phyloP scores from a whole-genome alignment of 441 rosid species.

The Populus trichocarpa region DNA sequence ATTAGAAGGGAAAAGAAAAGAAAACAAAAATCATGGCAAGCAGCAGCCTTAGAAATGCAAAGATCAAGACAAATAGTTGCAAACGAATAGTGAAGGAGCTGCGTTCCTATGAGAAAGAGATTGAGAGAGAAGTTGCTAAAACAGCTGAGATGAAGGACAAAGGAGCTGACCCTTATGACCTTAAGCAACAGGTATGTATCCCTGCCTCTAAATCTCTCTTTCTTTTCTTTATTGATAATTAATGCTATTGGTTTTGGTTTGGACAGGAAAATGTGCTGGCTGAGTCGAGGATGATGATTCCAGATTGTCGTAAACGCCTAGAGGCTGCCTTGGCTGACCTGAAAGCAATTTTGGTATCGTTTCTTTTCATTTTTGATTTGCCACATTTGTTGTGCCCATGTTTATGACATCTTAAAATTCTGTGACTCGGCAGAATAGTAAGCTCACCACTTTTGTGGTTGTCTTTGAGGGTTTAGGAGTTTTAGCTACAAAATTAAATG shows the following conservation, averaged over 20 bases:
- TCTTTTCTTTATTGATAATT: background rate
- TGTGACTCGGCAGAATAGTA: too few species aligned
- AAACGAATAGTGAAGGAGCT: constrained; percentile 80
- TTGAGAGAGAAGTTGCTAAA: constrained; percentile 81
- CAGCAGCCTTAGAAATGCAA: constrained; percentile 56
- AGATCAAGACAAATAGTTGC: constrained; percentile 78
- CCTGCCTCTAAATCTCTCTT: background rate
- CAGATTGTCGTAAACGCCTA: constrained; percentile 83
- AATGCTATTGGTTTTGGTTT: constrained; percentile 4
- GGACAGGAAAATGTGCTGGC: constrained; percentile 91
- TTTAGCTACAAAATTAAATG: too few species aligned
- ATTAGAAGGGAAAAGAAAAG: too few species aligned
- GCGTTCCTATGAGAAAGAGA: constrained; percentile 87
- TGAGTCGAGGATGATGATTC: constrained; percentile 98
- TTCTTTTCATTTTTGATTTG: background rate
- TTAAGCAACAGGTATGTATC: constrained; percentile 74
- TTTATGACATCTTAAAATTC: too few species aligned
- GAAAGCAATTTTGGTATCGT: constrained; percentile 67
- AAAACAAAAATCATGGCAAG: background rate
- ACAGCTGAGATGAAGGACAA: constrained; percentile 87
- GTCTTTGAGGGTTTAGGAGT: too few species aligned
- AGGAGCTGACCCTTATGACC: constrained; percentile 90
- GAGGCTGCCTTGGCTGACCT: constrained; percentile 77
- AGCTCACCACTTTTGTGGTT: too few species aligned
- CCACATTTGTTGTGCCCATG: background rate